Evolutionary conservation across 2,329 filamentous ascomycete genomes (phyloP).

Genomic region (Zymoseptoria passerinii): DNA sequence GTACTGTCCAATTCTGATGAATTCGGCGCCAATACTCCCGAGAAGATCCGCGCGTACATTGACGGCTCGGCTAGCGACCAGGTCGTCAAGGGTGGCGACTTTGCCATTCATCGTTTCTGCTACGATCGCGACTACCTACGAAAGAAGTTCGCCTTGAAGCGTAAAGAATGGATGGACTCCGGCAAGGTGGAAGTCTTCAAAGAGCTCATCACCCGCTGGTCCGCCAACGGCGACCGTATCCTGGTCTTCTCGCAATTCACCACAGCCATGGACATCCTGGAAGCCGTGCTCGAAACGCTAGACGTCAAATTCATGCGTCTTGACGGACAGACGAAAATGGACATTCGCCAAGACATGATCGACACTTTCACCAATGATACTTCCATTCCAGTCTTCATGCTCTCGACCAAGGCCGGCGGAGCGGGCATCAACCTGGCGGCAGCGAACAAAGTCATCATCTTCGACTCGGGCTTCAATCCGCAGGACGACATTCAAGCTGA

Average conservation of each 20-base stretch:
- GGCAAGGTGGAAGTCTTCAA: constrained; percentile 82
- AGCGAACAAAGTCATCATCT: constrained; percentile 96
- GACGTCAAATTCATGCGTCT: constrained; percentile 74
- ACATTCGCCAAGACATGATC: constrained; percentile 76
- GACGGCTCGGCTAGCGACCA: constrained; percentile 61
- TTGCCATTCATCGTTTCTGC: constrained; percentile 53
- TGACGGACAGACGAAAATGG: constrained; percentile 74
- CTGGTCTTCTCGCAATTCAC: constrained; percentile 93
- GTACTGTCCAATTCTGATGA: constrained; percentile 25
- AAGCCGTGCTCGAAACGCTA: constrained; percentile 67
- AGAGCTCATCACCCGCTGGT: constrained; percentile 64
- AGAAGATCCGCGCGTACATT: constrained; percentile 51
- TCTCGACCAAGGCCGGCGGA: constrained; percentile 91
- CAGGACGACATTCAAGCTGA: constrained; percentile 98
- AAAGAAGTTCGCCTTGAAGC: constrained; percentile 48
- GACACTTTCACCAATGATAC: constrained; percentile 73
- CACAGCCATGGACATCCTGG: constrained; percentile 81
- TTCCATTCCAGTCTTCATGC: constrained; percentile 78
- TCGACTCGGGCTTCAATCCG: constrained; percentile 94
- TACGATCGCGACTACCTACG: constrained; percentile 44
- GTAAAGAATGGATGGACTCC: constrained; percentile 55
- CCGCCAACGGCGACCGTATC: constrained; percentile 72
- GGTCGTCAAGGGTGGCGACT: constrained; percentile 68
- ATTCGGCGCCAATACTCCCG: constrained; percentile 26
- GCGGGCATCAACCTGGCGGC: constrained; percentile 93